phyloP scores from a whole-genome alignment of 495 filamentous ascomycete species.

The Penicillium manginii region DNA sequence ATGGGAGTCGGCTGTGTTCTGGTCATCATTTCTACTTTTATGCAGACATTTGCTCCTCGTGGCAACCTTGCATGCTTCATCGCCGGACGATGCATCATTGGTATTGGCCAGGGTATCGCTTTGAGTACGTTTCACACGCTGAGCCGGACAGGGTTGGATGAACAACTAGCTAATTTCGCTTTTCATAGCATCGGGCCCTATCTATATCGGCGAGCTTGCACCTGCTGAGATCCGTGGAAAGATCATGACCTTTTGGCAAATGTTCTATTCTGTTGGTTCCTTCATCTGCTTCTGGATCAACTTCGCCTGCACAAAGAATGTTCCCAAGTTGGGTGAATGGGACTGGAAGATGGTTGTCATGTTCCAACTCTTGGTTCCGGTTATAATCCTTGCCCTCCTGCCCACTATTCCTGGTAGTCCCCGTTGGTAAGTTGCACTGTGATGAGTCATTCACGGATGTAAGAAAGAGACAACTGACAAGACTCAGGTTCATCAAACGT shows the following conservation, averaged over 20 bases:
- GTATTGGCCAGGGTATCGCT: conserved; percentile 67
- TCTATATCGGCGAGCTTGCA: conserved; percentile 65
- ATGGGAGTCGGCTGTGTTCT: conserved; percentile 61
- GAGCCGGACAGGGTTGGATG: background rate
- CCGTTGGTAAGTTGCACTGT: conserved; percentile 46
- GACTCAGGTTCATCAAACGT: conserved; percentile 51
- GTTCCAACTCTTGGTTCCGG: conserved; percentile 62
- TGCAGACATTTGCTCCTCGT: conserved; percentile 61
- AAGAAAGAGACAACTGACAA: conserved; percentile 3
- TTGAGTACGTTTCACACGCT: conserved; percentile 50
- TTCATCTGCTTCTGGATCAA: conserved; percentile 68
- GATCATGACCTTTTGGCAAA: conserved; percentile 72
- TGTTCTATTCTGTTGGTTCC: conserved; percentile 66
- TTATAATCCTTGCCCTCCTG: conserved; percentile 54
- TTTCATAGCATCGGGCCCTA: conserved; percentile 54
- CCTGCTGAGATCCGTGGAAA: conserved; percentile 62
- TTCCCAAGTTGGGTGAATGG: conserved; percentile 58
- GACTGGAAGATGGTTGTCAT: conserved; percentile 66
- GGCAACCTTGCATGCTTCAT: conserved; percentile 62
- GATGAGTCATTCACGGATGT: background rate
- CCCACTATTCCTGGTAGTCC: conserved; percentile 62
- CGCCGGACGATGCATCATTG: conserved; percentile 63
- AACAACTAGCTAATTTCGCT: conserved; percentile 6
- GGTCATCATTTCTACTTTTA: conserved; percentile 63
- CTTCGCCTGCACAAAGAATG: conserved; percentile 58